Percentiles rank a stretch among this genome's conserved stretches.
Evolutionary conservation across 139 green algal genomes (phyloP).

Genomic region (Choricystis sp.): DNA sequence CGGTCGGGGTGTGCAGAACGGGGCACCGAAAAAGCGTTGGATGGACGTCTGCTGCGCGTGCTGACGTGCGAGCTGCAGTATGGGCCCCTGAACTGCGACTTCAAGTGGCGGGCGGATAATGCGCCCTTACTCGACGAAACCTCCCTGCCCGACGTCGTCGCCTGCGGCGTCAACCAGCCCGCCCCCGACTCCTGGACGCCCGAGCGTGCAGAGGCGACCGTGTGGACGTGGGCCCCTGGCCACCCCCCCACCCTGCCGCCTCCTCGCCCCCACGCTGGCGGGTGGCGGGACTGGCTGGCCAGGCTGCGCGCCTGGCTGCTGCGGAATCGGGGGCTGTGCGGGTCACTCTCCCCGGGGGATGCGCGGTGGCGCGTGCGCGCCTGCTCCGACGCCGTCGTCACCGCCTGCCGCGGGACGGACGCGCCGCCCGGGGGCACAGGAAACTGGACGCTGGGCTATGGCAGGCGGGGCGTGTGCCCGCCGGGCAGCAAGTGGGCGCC

Average conservation of each 20-base stretch:
- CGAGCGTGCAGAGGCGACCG: conserved; percentile 13
- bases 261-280: no score
- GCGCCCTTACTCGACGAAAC: conserved; percentile 13
- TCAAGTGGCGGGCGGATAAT: conserved; percentile 25
- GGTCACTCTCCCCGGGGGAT: no score
- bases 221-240: conserved; percentile 48
- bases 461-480: conserved; percentile 16
- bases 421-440: background rate
- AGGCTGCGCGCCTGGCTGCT: no score
- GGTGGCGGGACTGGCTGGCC: background rate
- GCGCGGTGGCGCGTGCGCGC: conserved; percentile 17
- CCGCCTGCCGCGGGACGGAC: conserved; percentile 4
- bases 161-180: conserved; percentile 46
- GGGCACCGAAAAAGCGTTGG: background rate
- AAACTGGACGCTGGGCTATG: conserved; percentile 5
- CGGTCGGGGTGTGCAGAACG: conserved; percentile 1
- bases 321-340: no score
- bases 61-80: conserved; percentile 47
- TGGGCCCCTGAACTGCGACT: conserved; percentile 45
- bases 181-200: conserved; percentile 44
- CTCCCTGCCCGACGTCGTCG: conserved; percentile 7
- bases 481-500: conserved; percentile 12
- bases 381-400: conserved; percentile 4
- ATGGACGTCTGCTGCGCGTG: conserved; percentile 21
- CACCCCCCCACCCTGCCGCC: conserved; percentile 8